A percentile compares a stretch with the other conserved stretches of the same genome.
phyloP scores from a whole-genome alignment of 2,329 filamentous ascomycete genomes.

The Aspergillus fischeri region DNA sequence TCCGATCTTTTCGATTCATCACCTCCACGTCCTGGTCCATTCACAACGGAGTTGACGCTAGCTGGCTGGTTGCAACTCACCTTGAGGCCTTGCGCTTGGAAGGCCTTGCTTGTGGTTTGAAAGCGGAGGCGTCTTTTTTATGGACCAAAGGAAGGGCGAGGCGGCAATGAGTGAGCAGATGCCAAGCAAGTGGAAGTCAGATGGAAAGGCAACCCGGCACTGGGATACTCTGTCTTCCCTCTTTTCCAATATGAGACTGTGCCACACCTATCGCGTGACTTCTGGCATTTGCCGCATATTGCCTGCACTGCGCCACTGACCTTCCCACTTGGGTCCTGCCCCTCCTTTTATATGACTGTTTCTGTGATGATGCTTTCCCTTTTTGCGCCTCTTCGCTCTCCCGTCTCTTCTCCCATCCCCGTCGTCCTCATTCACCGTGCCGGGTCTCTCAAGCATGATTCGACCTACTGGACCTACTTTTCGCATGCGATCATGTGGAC shows the following conservation, averaged over 20 bases:
- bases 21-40: conserved; percentile 3
- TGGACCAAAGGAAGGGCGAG: neutral
- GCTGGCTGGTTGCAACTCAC: conserved; percentile 31
- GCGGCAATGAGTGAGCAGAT: neutral
- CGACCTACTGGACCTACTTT: conserved; percentile 26
- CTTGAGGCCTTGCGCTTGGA: conserved; percentile 23
- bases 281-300: neutral
- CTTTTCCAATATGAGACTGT: neutral
- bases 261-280: neutral
- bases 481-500: conserved; percentile 19
- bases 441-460: neutral
- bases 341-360: neutral
- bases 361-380: neutral
- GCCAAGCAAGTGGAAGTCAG: neutral
- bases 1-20: conserved; percentile 4
- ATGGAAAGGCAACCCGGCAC: neutral
- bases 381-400: neutral
- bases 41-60: conserved; percentile 28
- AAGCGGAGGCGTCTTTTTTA: neutral
- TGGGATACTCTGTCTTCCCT: neutral
- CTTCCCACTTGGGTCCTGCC: neutral
- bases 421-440: neutral
- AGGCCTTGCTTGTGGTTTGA: neutral
- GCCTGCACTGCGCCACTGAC: neutral
- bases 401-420: neutral